These are phyloP conservation scores for Bimuria novae-zelandiae DNA, from an alignment of 2,329 filamentous ascomycete genomes.

Conservation along the genomic window DNA sequence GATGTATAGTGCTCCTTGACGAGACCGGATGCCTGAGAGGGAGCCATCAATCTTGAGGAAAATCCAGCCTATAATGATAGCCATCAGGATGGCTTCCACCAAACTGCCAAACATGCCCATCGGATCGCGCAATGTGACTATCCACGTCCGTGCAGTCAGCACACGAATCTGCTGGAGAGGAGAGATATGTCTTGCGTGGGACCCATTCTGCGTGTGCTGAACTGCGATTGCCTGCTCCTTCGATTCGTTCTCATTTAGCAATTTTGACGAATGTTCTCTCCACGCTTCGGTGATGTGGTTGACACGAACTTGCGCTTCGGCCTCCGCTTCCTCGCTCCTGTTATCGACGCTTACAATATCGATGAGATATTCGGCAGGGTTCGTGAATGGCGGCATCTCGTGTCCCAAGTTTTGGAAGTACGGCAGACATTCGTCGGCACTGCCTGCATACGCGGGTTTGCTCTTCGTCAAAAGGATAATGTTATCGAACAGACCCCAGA, in stretches of 20 bases:
- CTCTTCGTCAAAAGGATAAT: conserved; percentile 71
- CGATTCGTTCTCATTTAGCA: conserved; percentile 18
- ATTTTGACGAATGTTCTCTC: conserved; percentile 43
- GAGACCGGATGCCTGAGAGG: conserved; percentile 72
- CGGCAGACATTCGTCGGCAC: conserved; percentile 60
- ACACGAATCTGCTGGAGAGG: conserved; percentile 68
- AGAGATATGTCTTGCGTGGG: conserved; percentile 53
- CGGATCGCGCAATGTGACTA: conserved; percentile 75
- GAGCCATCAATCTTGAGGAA: conserved; percentile 69
- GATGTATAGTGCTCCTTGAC: conserved; percentile 74
- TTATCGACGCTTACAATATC: conserved; percentile 77
- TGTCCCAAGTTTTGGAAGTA: conserved; percentile 68
- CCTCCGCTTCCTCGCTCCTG: conserved; percentile 68
- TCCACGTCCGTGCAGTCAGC: conserved; percentile 70
- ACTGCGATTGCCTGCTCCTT: conserved; percentile 7
- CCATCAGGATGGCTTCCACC: conserved; percentile 72
- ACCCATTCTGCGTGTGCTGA: conserved; percentile 13
- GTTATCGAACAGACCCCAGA: conserved; percentile 77
- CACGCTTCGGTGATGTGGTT: conserved; percentile 65
- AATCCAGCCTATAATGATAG: conserved; percentile 72
- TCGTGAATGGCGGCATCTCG: conserved; percentile 71
- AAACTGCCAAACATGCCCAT: conserved; percentile 74
- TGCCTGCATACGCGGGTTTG: conserved; percentile 69
- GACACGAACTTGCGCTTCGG: conserved; percentile 63
- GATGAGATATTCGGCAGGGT: conserved; percentile 77